phyloP scores from a whole-genome alignment of 345 rosid genomes.

The Populus deltoides region DNA sequence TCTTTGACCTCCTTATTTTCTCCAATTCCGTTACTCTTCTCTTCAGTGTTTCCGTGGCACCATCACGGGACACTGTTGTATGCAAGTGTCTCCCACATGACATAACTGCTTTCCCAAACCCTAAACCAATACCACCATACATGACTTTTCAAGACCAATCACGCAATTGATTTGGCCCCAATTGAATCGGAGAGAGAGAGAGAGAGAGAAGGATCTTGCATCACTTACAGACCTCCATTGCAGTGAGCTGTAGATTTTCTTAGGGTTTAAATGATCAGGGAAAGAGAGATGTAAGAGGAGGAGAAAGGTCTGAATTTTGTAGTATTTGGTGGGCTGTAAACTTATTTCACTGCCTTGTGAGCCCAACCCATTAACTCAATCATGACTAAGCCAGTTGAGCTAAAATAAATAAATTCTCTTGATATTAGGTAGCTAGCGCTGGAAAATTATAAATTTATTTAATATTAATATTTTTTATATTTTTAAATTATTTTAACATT shows the following conservation, averaged over 20 bases:
- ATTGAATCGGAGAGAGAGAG: background rate
- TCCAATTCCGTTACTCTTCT: slow-evolving; percentile 49
- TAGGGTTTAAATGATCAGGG: background rate
- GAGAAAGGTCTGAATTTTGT: background rate
- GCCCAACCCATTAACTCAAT: too few species aligned
- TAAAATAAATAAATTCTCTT: too few species aligned
- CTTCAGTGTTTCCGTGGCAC: slow-evolving; percentile 59
- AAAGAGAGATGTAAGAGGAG: background rate
- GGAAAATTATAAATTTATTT: too few species aligned
- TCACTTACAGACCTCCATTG: background rate
- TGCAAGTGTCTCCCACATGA: slow-evolving; percentile 43
- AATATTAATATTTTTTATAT: too few species aligned
- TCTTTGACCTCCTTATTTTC: slow-evolving; percentile 43
- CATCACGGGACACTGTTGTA: slow-evolving; percentile 30
- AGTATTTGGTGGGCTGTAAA: too few species aligned
- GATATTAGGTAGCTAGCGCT: too few species aligned
- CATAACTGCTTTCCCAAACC: slow-evolving; percentile 30
- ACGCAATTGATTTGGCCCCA: slow-evolving; percentile 10
- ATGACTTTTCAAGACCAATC: background rate
- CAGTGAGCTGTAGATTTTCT: background rate
- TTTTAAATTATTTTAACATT: too few species aligned
- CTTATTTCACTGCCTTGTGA: too few species aligned
- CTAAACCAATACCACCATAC: slow-evolving; percentile 16
- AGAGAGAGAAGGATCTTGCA: background rate
- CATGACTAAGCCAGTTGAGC: too few species aligned